These are phyloP conservation scores for Globisporangium abappressorium DNA, from an alignment of 352 stramenopile species.

Conservation along the genomic window DNA sequence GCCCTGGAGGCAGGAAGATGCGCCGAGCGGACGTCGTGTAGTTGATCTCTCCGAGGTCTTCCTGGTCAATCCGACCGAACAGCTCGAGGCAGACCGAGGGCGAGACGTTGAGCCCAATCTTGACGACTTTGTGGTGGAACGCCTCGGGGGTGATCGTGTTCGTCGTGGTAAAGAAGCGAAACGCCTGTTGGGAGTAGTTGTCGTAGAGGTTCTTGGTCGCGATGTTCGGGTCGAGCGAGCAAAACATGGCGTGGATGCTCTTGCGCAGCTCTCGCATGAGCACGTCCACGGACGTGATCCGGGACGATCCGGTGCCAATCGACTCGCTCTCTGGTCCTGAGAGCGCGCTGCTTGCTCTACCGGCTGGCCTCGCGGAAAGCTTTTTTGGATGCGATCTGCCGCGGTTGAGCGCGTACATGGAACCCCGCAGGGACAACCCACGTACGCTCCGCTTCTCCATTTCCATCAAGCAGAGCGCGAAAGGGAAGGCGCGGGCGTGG, in stretches of 20 bases:
- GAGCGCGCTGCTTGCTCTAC: slow-evolving; percentile 6
- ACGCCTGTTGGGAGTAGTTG: slow-evolving; percentile 63
- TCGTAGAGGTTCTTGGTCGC: slow-evolving; percentile 42
- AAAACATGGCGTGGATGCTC: slow-evolving; percentile 45
- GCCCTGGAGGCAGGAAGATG: slow-evolving; percentile 45
- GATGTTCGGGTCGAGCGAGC: slow-evolving; percentile 33
- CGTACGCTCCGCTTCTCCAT: slow-evolving; percentile 22
- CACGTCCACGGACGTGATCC: slow-evolving; percentile 38
- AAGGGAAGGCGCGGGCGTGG: neutral
- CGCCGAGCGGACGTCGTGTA: slow-evolving; percentile 60
- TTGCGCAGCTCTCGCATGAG: slow-evolving; percentile 56
- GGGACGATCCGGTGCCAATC: neutral
- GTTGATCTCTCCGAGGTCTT: slow-evolving; percentile 63
- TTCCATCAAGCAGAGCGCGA: neutral
- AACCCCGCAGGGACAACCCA: slow-evolving; percentile 34
- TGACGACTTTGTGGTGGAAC: slow-evolving; percentile 62
- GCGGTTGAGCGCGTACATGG: slow-evolving; percentile 29
- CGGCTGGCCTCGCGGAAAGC: slow-evolving; percentile 1
- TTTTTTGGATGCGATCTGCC: slow-evolving; percentile 18
- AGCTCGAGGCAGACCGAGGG: slow-evolving; percentile 47
- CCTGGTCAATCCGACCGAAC: slow-evolving; percentile 58
- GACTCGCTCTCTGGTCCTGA: slow-evolving; percentile 7
- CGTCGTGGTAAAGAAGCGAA: slow-evolving; percentile 74
- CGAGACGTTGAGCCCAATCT: slow-evolving; percentile 50
- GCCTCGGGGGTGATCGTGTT: slow-evolving; percentile 67